A percentile compares a stretch with the other conserved stretches of the same genome.
Conservation (phyloP, 345 rosid genomes). For the Boechera stricta region DNA sequence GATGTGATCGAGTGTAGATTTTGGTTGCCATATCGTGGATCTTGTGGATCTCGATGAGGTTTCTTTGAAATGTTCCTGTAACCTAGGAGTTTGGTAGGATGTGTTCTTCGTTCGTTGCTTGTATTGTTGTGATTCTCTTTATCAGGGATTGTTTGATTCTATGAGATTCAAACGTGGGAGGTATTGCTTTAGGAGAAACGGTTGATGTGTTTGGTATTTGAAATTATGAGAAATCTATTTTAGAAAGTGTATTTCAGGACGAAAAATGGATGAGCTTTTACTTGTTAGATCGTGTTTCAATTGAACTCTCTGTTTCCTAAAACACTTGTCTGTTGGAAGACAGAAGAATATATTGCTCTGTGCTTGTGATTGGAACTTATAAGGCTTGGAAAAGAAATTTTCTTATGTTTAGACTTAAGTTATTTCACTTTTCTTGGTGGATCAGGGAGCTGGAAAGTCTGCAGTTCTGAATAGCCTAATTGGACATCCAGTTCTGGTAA, state of each 20-base stretch:
- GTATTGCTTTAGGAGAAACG: slow-evolving; percentile 21
- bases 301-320: slow-evolving; percentile 1
- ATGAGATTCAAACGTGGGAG: slow-evolving; percentile 4
- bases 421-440: slow-evolving; percentile 30
- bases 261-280: neutral
- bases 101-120: slow-evolving; percentile 20
- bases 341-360: neutral
- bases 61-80: slow-evolving; percentile 14
- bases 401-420: neutral
- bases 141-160: neutral
- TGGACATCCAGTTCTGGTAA: slow-evolving; percentile 91
- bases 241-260: slow-evolving; percentile 15
- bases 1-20: neutral
- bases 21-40: neutral
- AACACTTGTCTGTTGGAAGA: neutral
- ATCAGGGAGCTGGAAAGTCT: slow-evolving; percentile 95
- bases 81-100: slow-evolving; percentile 34
- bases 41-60: slow-evolving; percentile 44
- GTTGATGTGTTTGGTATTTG: slow-evolving; percentile 14
- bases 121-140: slow-evolving; percentile 1
- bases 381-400: neutral
- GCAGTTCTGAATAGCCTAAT: slow-evolving; percentile 90
- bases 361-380: neutral
- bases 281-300: neutral
- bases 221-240: slow-evolving; percentile 13